These are phyloP conservation scores for Didymosphaeria variabile DNA, from an alignment of 2,329 filamentous ascomycete species.

Conservation along the genomic window DNA sequence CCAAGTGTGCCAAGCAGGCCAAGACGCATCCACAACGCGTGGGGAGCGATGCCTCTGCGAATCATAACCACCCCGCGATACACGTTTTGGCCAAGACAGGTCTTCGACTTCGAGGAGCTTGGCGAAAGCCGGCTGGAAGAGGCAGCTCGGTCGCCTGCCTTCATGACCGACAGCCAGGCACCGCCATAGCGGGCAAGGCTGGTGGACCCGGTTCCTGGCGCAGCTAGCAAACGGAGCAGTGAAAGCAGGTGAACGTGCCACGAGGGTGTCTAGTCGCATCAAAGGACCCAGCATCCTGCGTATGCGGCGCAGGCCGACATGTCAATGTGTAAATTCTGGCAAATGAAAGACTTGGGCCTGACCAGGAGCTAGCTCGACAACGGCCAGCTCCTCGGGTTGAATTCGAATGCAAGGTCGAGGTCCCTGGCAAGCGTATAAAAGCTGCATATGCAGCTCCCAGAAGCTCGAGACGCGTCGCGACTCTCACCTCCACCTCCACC, in stretches of 20 bases:
- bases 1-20: constrained; percentile 7
- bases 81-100: constrained; percentile 19
- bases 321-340: constrained; percentile 26
- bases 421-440: constrained; percentile 43
- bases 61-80: constrained; percentile 11
- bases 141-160: constrained; percentile 35
- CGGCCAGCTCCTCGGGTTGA: constrained; percentile 17
- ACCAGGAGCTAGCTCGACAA: constrained; percentile 11
- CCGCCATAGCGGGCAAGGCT: constrained; percentile 29
- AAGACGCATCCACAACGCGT: neutral
- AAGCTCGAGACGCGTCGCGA: constrained; percentile 21
- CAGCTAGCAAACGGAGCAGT: constrained; percentile 34
- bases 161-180: constrained; percentile 30
- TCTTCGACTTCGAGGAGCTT: neutral
- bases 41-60: constrained; percentile 8
- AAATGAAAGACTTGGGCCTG: constrained; percentile 5
- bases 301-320: constrained; percentile 26
- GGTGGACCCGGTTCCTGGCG: constrained; percentile 29
- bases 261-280: constrained; percentile 31
- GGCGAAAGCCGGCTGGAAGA: constrained; percentile 13
- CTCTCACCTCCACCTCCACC: neutral
- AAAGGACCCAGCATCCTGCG: constrained; percentile 22
- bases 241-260: constrained; percentile 39
- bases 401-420: constrained; percentile 33
- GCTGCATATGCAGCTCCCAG: constrained; percentile 25